Base-by-base conservation (phyloP, 2,329 filamentous ascomycete species). In the Fusarium avenaceum region DNA sequence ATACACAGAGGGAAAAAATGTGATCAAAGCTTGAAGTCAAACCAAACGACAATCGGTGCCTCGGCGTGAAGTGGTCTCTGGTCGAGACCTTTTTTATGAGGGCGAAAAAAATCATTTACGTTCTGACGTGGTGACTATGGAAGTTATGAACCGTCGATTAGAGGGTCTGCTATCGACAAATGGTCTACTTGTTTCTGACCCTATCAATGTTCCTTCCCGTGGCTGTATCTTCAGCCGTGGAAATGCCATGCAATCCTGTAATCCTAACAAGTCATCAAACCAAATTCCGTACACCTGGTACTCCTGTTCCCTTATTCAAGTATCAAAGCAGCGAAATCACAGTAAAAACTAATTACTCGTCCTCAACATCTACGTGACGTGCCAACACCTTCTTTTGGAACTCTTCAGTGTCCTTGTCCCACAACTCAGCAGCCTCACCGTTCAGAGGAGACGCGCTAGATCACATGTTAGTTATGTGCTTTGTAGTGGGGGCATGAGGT, bases 351-450 rank as follows among this genome's bases (percentile, higher is more conserved):
- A 57, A 40, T 54, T 80, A 90, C 72, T 90, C 88, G 66, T 90
- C 89, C 65, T 90, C 89, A 28, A 90, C 79, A 69, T 90, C 89
- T 46, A 83, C 83, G 79, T 91, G 88, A 62, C 89, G 85, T 48
- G 81, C 87, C 67, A 86, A 74, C 33, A 91, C 88, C 81, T 90
- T 90, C 70, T 88, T 88, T 86, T 97, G 93, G 86, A 96, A 98
- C 79, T 97, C 93, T 45, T 88, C 89, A 38, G 89, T 85, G 78
- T 98, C 89, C 72, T 90, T 93, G 78, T 97, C 95, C 94, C 96
- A 99, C 42, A 99, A 86, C 78, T 97, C 92, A 17, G 96, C 96
- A 30, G 96, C 96, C 80, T 99, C 94, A 62, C 94, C 96, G 75
- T 99, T 99, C 68, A 99, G 84, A 4, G 96, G 96, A 70, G 93